Percentiles rank a stretch among this genome's conserved stretches.
These are phyloP conservation scores for Metarhizium humberi DNA, from an alignment of 2,329 filamentous ascomycete genomes.

Conservation along the genomic window DNA sequence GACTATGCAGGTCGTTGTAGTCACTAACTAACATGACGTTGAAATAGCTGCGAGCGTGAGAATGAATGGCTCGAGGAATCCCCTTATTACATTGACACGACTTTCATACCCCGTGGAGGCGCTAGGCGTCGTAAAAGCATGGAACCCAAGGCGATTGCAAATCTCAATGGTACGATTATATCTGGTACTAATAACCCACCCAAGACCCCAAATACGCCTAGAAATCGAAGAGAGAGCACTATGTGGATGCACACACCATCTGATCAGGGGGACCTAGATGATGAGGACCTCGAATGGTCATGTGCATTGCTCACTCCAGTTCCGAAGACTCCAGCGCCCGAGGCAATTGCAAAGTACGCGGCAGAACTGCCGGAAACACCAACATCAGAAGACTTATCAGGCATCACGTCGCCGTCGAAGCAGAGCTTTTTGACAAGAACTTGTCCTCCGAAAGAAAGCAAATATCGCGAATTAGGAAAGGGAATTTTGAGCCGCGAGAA, in stretches of 20 bases:
- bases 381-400: slow-evolving; percentile 22
- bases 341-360: slow-evolving; percentile 42
- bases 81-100: slow-evolving; percentile 59
- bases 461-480: slow-evolving; percentile 28
- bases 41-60: slow-evolving; percentile 59
- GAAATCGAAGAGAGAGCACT: slow-evolving; percentile 43
- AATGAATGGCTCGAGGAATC: slow-evolving; percentile 69
- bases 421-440: slow-evolving; percentile 39
- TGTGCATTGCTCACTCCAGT: slow-evolving; percentile 42
- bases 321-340: slow-evolving; percentile 49
- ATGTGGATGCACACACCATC: slow-evolving; percentile 47
- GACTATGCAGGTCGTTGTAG: not conserved
- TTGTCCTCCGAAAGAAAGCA: slow-evolving; percentile 41
- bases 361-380: slow-evolving; percentile 40
- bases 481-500: slow-evolving; percentile 39
- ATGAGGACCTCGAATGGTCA: slow-evolving; percentile 31
- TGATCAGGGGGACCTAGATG: slow-evolving; percentile 28
- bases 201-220: slow-evolving; percentile 36
- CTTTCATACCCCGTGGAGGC: slow-evolving; percentile 58
- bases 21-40: slow-evolving; percentile 15
- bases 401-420: slow-evolving; percentile 22
- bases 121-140: slow-evolving; percentile 69
- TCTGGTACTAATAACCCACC: slow-evolving; percentile 27
- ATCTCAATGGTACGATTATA: slow-evolving; percentile 57
- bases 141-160: slow-evolving; percentile 63